phyloP scores from a whole-genome alignment of 257 asterid species.

The Nyctanthes arbortristis region DNA sequence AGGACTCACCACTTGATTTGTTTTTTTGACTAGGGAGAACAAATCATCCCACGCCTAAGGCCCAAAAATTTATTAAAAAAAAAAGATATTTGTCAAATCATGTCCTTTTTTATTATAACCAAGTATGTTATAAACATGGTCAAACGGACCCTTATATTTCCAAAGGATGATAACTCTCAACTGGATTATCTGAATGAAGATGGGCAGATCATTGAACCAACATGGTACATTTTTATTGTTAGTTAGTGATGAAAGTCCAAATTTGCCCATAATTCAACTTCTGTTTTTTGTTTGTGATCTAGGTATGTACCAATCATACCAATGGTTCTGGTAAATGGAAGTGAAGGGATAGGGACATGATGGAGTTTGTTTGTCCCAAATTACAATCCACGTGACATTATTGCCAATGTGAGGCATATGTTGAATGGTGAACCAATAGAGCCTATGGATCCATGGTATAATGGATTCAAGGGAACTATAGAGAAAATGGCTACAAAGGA shows the following conservation, averaged over 20 bases:
- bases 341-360: slow-evolving; percentile 99
- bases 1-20: no score
- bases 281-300: slow-evolving; percentile 20
- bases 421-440: slow-evolving; percentile 69
- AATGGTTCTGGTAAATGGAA: slow-evolving; percentile 87
- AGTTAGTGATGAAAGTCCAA: not conserved
- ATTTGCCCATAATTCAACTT: slow-evolving; percentile 1
- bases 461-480: slow-evolving; percentile 76
- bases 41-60: no score
- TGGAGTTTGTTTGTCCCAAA: slow-evolving; percentile 93
- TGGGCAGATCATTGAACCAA: slow-evolving; percentile 90
- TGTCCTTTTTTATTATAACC: no score
- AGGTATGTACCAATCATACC: slow-evolving; percentile 95
- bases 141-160: no score
- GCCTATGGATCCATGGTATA: slow-evolving; percentile 95
- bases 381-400: slow-evolving; percentile 82
- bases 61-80: no score
- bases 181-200: slow-evolving; percentile 88
- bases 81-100: no score
- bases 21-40: no score
- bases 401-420: slow-evolving; percentile 74
- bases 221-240: slow-evolving; percentile 54
- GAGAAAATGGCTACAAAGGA: slow-evolving; percentile 73
- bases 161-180: slow-evolving; percentile 80
- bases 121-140: no score